Evolutionary conservation across 371 early-diverging fungal genomes (phyloP).

Genomic region (Actinomortierella wolfii): DNA sequence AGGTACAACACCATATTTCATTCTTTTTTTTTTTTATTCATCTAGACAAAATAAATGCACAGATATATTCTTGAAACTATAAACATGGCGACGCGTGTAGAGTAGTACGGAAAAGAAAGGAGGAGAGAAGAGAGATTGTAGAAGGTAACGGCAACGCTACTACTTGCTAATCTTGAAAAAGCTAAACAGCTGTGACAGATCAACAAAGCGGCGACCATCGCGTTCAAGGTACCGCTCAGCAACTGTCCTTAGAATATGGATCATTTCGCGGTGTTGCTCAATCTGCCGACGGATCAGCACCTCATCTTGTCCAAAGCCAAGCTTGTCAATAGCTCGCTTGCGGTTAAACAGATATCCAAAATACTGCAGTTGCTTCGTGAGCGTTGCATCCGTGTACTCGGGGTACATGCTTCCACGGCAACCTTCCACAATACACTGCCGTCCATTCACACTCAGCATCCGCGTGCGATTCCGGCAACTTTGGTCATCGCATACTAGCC

Average conservation of each 20-base stretch:
- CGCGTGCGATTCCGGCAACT: slow-evolving; percentile 68
- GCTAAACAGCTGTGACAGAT: slow-evolving; percentile 59
- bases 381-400: slow-evolving; percentile 64
- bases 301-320: slow-evolving; percentile 26
- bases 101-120: neutral
- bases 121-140: slow-evolving; percentile 7
- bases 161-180: slow-evolving; percentile 26
- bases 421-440: slow-evolving; percentile 65
- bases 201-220: slow-evolving; percentile 67
- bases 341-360: slow-evolving; percentile 61
- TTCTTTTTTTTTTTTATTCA: too few species aligned
- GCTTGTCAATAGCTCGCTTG: slow-evolving; percentile 34
- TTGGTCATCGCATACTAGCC: slow-evolving; percentile 80
- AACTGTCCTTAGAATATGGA: slow-evolving; percentile 43
- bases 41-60: too few species aligned
- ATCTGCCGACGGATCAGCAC: slow-evolving; percentile 22
- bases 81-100: too few species aligned
- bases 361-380: slow-evolving; percentile 72
- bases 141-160: neutral
- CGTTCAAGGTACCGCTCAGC: slow-evolving; percentile 64
- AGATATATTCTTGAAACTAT: too few species aligned
- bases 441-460: slow-evolving; percentile 74
- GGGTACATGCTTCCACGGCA: slow-evolving; percentile 73
- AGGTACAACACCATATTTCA: too few species aligned
- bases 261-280: slow-evolving; percentile 24